Percentiles rank a stretch among this genome's conserved stretches.
Conservation (phyloP, 164 flowering plant genomes). For the Chimonanthus salicifolius region DNA sequence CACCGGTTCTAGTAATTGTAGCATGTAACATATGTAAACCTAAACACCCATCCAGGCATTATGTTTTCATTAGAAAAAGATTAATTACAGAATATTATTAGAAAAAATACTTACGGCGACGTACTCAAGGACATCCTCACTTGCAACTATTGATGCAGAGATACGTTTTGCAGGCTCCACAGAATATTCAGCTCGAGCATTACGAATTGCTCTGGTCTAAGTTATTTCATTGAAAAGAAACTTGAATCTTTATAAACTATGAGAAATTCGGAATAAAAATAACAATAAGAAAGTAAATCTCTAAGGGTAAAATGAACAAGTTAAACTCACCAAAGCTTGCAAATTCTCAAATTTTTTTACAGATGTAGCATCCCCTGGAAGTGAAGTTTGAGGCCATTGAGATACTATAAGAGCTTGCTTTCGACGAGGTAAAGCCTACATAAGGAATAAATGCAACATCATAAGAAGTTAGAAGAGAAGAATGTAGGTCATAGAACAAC, state of each 20-base stretch:
- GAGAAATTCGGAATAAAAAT: not conserved
- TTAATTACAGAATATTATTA: not conserved
- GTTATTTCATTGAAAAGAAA: not conserved
- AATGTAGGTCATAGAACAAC: not conserved
- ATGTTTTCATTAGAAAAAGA: not conserved
- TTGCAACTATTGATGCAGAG: constrained; percentile 83
- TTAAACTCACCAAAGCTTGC: constrained; percentile 68
- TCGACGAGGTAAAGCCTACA: constrained; percentile 72
- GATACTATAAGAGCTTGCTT: constrained; percentile 77
- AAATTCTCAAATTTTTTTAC: constrained; percentile 76
- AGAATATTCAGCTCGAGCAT: constrained; percentile 93
- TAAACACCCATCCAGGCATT: not conserved
- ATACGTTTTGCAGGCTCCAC: constrained; percentile 91
- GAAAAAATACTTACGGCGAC: constrained; percentile 52
- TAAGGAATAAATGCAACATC: constrained; percentile 6
- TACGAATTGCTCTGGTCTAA: constrained; percentile 79
- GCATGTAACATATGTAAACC: not conserved
- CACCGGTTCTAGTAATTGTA: not conserved
- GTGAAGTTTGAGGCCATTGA: constrained; percentile 69
- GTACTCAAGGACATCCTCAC: constrained; percentile 56
- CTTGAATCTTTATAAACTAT: not conserved
- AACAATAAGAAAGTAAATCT: not conserved
- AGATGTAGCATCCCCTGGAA: constrained; percentile 51
- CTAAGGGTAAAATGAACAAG: not conserved
- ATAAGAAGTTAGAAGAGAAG: not conserved